phyloP scores from a whole-genome alignment of 2,329 filamentous ascomycete genomes.

The Alternaria brassicae region DNA sequence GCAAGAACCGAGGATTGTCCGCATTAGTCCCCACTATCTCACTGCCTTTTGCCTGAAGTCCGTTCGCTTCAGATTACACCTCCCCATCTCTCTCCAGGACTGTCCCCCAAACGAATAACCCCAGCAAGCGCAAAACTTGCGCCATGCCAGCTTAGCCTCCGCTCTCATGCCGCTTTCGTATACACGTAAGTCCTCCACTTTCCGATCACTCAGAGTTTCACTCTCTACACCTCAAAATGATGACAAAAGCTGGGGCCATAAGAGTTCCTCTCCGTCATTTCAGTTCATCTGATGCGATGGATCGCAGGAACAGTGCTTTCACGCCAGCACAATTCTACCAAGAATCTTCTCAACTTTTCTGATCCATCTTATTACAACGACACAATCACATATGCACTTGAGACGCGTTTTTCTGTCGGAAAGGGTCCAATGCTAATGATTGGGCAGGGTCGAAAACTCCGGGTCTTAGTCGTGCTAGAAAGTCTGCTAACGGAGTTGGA shows the following conservation, averaged over 20 bases:
- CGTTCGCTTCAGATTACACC: neutral
- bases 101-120: too few relatives aligned
- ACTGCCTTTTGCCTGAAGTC: neutral
- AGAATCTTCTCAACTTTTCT: conserved; percentile 38
- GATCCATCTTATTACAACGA: conserved; percentile 6
- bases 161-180: neutral
- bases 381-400: neutral
- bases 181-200: neutral
- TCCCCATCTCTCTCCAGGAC: too few relatives aligned
- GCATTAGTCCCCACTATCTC: neutral
- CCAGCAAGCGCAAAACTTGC: too few relatives aligned
- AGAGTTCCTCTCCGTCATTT: conserved; percentile 28
- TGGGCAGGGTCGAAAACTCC: neutral
- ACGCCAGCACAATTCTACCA: conserved; percentile 26
- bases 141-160: neutral
- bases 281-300: neutral
- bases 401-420: neutral
- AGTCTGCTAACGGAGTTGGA: too few relatives aligned
- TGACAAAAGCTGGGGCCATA: conserved; percentile 48
- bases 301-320: conserved; percentile 34
- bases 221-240: conserved; percentile 23
- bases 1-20: neutral
- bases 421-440: conserved; percentile 10
- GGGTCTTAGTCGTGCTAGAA: neutral
- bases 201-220: neutral